phyloP scores from a whole-genome alignment of 805 yeast genomes.

The Isabelozyma gotoi region DNA sequence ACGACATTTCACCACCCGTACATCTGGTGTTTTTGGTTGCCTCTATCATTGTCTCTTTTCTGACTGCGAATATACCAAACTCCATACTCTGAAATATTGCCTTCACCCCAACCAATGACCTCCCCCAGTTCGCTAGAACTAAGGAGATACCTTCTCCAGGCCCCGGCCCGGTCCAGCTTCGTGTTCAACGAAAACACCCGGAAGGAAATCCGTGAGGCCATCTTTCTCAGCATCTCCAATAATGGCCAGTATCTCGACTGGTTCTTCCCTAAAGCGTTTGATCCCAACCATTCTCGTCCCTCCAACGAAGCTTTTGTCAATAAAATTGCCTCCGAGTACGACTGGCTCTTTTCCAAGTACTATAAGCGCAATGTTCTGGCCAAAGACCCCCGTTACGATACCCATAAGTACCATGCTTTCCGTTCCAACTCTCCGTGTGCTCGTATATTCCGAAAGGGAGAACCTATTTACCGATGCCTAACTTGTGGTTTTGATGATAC shows the following conservation, averaged over 20 bases:
- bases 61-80: too few species aligned
- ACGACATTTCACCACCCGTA: too few species aligned
- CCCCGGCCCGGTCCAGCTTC: conserved; percentile 29
- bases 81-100: too few species aligned
- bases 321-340: conserved; percentile 20
- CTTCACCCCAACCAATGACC: too few species aligned
- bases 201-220: conserved; percentile 25
- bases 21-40: too few species aligned
- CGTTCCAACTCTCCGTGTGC: conserved; percentile 76
- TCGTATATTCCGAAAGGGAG: conserved; percentile 70
- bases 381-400: conserved; percentile 16
- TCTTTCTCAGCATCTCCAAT: conserved; percentile 30
- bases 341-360: conserved; percentile 35
- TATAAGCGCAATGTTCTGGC: conserved; percentile 14
- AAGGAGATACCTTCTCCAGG: conserved; percentile 31
- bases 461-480: conserved; percentile 75
- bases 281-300: conserved; percentile 1
- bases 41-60: too few species aligned
- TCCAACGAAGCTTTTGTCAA: not conserved
- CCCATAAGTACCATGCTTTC: conserved; percentile 31
- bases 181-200: conserved; percentile 23
- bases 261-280: conserved; percentile 33
- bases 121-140: conserved; percentile 12
- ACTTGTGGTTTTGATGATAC: conserved; percentile 80
- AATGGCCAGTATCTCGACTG: conserved; percentile 32